phyloP scores from a whole-genome alignment of 1,139 yeast genomes.

The Yamadazyma mexicana region DNA sequence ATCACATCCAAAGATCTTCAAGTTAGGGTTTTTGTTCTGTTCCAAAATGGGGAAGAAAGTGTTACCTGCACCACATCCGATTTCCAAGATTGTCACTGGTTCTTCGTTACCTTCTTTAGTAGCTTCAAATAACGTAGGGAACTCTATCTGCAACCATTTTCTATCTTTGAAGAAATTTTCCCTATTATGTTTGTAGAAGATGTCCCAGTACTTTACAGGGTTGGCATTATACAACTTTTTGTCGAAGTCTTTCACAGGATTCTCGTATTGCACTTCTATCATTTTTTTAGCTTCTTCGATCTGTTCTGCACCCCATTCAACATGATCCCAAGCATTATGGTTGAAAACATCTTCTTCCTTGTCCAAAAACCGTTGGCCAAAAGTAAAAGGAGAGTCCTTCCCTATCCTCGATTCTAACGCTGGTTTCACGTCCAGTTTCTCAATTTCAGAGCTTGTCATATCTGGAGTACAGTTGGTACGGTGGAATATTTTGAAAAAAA shows the following conservation, averaged over 20 bases:
- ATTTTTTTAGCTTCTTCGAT: slow-evolving; percentile 69
- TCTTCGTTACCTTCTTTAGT: slow-evolving; percentile 66
- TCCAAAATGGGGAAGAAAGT: slow-evolving; percentile 86
- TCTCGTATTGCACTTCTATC: slow-evolving; percentile 71
- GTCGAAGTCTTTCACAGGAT: slow-evolving; percentile 86
- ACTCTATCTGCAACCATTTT: slow-evolving; percentile 93
- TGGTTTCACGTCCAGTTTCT: slow-evolving; percentile 21
- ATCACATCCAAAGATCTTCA: slow-evolving; percentile 83
- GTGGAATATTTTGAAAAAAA: slow-evolving; percentile 1
- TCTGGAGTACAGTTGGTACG: background rate
- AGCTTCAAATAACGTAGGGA: slow-evolving; percentile 79
- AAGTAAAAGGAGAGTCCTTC: slow-evolving; percentile 85
- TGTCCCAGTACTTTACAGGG: slow-evolving; percentile 96
- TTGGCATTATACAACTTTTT: slow-evolving; percentile 73
- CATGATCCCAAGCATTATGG: slow-evolving; percentile 98
- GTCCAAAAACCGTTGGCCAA: slow-evolving; percentile 80
- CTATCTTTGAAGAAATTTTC: slow-evolving; percentile 96
- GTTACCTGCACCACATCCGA: slow-evolving; percentile 99
- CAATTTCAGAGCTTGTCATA: slow-evolving; percentile 1
- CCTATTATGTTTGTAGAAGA: slow-evolving; percentile 83
- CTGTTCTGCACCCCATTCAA: slow-evolving; percentile 96
- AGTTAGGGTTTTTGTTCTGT: slow-evolving; percentile 76
- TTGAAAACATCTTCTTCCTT: slow-evolving; percentile 82
- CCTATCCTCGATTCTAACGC: slow-evolving; percentile 62
- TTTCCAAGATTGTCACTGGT: slow-evolving; percentile 76